Base-by-base conservation (phyloP, 2,329 filamentous ascomycete genomes). In the Aspergillus sp. region DNA sequence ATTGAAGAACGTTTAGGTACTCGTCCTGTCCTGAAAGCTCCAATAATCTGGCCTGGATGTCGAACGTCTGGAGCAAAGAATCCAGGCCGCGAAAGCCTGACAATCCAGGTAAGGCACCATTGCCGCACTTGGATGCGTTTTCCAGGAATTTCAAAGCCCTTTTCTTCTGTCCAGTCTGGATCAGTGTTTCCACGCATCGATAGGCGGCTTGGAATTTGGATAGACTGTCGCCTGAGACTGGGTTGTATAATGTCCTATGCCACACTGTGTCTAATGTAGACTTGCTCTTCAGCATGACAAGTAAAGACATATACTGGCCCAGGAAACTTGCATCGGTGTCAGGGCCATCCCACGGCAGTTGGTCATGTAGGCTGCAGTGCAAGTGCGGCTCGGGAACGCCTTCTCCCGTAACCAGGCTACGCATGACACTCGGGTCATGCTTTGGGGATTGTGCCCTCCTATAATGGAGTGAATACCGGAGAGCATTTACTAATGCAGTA, bases 61-160 rank as follows among this genome's bases (percentile, higher is more conserved):
- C 20, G 16, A 57, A 46, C 20, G 64, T 57, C 3, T 59, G 41
- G 29, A 69, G 54, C 6, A 71, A 41, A 32, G 34, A 16, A 19
- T 55, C 53, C 4, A 71, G 31, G 17, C 55, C 32, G 5, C 45
- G 11, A 25, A 65, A 62, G 1, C 52, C 47, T 5, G 64, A 61
- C 19, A 71, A 58, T 29, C 58, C 47, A 3, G 67, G 66, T n/a
- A 71, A 50, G 5, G 34, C 57, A 45, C 61, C 49, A 17, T 53
- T 42, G 13, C 54, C 58, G 16, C 46, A 52, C 31, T 60, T 46
- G 5, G 68, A 67, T 11, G 69, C 51, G 31, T 63, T 47, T 42
- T 58, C 55, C 16, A 71, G 43, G 42, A 59, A 66, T 3, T 40
- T 43, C 13, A 62, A 50, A 19, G 69, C 70, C 21, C 36, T 59